Percentiles rank a stretch among this genome's conserved stretches.
These are phyloP conservation scores for Chrysochromulina parva DNA, from an alignment of 78 protist genomes.

Conservation along the genomic window DNA sequence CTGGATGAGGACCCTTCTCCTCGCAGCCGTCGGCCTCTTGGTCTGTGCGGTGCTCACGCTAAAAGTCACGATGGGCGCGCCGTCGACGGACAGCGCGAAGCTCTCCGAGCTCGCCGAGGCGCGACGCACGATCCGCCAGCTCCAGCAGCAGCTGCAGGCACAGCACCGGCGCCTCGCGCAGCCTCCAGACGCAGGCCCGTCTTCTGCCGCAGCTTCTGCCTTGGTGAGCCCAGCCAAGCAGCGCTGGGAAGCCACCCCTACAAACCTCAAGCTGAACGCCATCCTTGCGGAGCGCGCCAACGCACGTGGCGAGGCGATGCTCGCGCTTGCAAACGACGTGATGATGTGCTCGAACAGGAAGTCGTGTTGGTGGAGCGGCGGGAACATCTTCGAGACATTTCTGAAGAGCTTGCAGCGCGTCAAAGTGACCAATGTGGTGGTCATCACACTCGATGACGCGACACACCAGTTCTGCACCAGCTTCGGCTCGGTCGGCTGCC, in stretches of 20 bases:
- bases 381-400: neutral
- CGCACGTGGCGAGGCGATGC: neutral
- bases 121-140: too few species aligned
- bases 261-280: neutral
- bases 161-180: too few species aligned
- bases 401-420: neutral
- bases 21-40: too few species aligned
- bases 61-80: too few species aligned
- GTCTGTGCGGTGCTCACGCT: too few species aligned
- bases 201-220: too few species aligned
- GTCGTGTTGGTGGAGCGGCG: slow-evolving; percentile 25
- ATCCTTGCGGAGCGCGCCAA: neutral
- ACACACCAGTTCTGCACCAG: neutral
- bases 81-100: too few species aligned
- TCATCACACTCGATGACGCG: neutral
- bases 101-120: too few species aligned
- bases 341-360: slow-evolving; percentile 8
- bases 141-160: too few species aligned
- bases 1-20: too few species aligned
- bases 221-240: too few species aligned
- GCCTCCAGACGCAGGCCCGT: too few species aligned
- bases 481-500: neutral
- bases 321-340: slow-evolving; percentile 1
- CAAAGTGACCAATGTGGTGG: neutral
- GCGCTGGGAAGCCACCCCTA: neutral